Evolutionary conservation across 2,329 filamentous ascomycete species (phyloP).

Genomic region (Penicillium sp.): DNA sequence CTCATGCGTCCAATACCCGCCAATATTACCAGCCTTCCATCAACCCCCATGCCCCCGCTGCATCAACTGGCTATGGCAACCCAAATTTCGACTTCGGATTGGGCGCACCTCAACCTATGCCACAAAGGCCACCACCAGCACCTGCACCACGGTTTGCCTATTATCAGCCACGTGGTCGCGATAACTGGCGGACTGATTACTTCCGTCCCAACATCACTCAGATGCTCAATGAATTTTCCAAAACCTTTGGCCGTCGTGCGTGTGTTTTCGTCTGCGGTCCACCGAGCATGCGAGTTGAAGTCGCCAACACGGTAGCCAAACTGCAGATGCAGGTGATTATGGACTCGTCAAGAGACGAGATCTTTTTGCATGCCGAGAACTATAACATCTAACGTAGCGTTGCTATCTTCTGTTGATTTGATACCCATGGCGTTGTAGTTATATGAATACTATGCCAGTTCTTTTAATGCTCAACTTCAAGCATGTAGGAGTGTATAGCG

Average conservation of each 20-base stretch:
- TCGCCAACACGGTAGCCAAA: conserved; percentile 72
- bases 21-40: conserved; percentile 14
- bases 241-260: conserved; percentile 68
- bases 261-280: conserved; percentile 92
- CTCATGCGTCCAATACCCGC: conserved; percentile 15
- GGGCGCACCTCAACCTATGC: conserved; percentile 71
- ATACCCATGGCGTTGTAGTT: conserved; percentile 13
- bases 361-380: conserved; percentile 91
- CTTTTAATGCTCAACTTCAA: background rate
- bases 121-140: conserved; percentile 74
- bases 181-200: conserved; percentile 87
- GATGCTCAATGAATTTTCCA: conserved; percentile 74
- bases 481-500: background rate
- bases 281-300: conserved; percentile 74
- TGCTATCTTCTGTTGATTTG: conserved; percentile 6
- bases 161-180: conserved; percentile 46
- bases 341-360: conserved; percentile 70
- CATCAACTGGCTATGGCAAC: conserved; percentile 1
- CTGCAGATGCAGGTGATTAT: conserved; percentile 78
- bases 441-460: background rate
- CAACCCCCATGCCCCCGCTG: conserved; percentile 1
- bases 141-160: conserved; percentile 81
- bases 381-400: conserved; percentile 62
- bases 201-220: conserved; percentile 79
- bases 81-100: conserved; percentile 66